Percentiles rank a stretch among this genome's conserved stretches.
Evolutionary conservation across 1,284 basidiomycete genomes (phyloP).

Genomic region (Earliella scabrosa): DNA sequence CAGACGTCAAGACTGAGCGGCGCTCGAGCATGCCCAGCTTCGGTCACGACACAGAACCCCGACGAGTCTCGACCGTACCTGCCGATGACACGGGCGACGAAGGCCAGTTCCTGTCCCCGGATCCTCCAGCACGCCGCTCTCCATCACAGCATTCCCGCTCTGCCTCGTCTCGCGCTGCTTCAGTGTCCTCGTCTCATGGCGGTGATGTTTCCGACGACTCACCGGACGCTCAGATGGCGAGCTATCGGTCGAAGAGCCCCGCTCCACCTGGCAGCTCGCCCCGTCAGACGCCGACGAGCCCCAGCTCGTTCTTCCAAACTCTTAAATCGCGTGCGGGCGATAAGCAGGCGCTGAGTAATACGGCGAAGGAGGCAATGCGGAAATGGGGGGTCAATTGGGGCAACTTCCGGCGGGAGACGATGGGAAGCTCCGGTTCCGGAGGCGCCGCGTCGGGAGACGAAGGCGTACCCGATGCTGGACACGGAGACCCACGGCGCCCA

Average conservation of each 20-base stretch:
- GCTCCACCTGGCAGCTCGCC: constrained; percentile 13
- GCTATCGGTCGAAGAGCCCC: constrained; percentile 29
- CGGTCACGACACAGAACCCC: not conserved
- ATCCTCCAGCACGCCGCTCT: constrained; percentile 23
- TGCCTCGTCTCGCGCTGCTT: constrained; percentile 26
- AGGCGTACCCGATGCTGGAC: constrained; percentile 43
- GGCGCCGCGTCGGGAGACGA: constrained; percentile 40
- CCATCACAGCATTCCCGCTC: constrained; percentile 32
- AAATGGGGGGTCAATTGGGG: constrained; percentile 89
- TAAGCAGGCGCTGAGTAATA: constrained; percentile 81
- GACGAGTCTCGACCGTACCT: not conserved
- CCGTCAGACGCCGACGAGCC: constrained; percentile 25
- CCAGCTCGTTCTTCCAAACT: constrained; percentile 63
- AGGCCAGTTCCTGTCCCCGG: constrained; percentile 16
- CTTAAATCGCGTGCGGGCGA: constrained; percentile 78
- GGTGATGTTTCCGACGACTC: constrained; percentile 27
- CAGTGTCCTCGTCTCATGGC: constrained; percentile 25
- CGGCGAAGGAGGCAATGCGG: constrained; percentile 83
- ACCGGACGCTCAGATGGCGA: constrained; percentile 26
- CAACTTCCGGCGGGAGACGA: constrained; percentile 56
- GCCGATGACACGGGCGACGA: constrained; percentile 5
- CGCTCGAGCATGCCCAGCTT: constrained; percentile 16
- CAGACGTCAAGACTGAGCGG: constrained; percentile 4
- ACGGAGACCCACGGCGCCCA: constrained; percentile 41
- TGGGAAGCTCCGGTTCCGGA: constrained; percentile 30